Evolutionary conservation across 768 basidiomycete species (phyloP).

Genomic region (Kwoniella pini): DNA sequence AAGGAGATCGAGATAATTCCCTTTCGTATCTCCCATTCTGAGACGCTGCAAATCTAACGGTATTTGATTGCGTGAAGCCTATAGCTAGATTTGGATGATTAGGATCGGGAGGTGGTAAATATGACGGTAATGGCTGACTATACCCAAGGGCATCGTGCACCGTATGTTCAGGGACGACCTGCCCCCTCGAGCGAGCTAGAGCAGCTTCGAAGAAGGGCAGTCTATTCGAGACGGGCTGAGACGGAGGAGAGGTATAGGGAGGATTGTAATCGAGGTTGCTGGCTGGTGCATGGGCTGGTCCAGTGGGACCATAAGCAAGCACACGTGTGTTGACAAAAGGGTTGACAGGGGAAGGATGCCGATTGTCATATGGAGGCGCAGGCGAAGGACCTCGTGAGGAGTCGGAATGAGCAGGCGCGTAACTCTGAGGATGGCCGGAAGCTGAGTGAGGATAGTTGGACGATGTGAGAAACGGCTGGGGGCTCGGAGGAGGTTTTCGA

Average conservation of each 20-base stretch:
- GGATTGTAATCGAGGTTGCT: not conserved
- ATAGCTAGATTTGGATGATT: constrained; percentile 44
- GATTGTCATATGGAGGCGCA: constrained; percentile 24
- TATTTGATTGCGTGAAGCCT: constrained; percentile 28
- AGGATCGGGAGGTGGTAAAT: constrained; percentile 37
- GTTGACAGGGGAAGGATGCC: not conserved
- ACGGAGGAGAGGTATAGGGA: constrained; percentile 11
- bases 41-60: constrained; percentile 25
- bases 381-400: constrained; percentile 20
- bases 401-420: not conserved
- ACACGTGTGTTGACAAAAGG: constrained; percentile 11
- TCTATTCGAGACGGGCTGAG: constrained; percentile 1
- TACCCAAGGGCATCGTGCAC: not conserved
- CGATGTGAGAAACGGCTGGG: constrained; percentile 12
- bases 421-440: not conserved
- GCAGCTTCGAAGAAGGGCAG: constrained; percentile 45
- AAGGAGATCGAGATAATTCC: constrained; percentile 22
- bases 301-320: constrained; percentile 18
- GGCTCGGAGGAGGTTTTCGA: constrained; percentile 17
- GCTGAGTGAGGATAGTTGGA: constrained; percentile 4
- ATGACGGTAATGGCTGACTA: constrained; percentile 26
- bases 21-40: constrained; percentile 7
- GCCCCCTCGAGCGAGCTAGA: constrained; percentile 33
- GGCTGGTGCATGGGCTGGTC: not conserved
- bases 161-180: not conserved